Base-by-base conservation (phyloP, 2,329 filamentous ascomycete species). In the Nannizziopsis barbatae region DNA sequence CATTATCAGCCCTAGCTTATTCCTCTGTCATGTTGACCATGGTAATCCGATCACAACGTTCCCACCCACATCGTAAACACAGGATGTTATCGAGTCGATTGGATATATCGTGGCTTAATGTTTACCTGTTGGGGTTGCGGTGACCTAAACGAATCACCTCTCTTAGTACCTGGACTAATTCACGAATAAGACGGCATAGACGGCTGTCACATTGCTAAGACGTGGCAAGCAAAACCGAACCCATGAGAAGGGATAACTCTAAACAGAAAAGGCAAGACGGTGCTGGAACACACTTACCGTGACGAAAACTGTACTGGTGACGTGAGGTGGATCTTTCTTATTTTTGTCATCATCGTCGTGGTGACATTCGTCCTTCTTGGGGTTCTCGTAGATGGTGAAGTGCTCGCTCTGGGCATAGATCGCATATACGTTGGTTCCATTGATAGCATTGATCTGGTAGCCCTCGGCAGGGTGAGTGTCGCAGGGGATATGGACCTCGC, bases 391-490 rank as follows among this genome's bases (percentile, higher is more conserved):
- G 52, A 70, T 54, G 51, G 52, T 64, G 59, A 71, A 70, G 50
- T 64, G 64, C 41, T 60, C 57, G 20, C 66, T 65, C 59, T 71
- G 67, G 5, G 68, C 64, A 54, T 69, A 65, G 58, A 71, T 70
- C 44, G 69, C 60, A 54, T 67, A 70, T 53, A 68, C 62, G 56
- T 71, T 70, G 54, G 67, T 69, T 53, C 67, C 68, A 60, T 70
- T 70, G 60, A 71, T 69, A 53, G 65, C 67, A 54, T 68, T 70
- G 58, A 71, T 65, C 54, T 70, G 68, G 59, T 64, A 71, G 12
- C 68, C 68, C 47, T 58, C 64, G 47, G 62, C 63, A 43, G 56
- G 57, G 49, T 57, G 54, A 35, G 62, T 58, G 47, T 62, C 58
- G 55, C 68, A 71, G 14, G 68, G 68, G 17, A 71, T 58, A 3